Conservation (phyloP, 768 basidiomycete species). For the Tremella fuciformis region DNA sequence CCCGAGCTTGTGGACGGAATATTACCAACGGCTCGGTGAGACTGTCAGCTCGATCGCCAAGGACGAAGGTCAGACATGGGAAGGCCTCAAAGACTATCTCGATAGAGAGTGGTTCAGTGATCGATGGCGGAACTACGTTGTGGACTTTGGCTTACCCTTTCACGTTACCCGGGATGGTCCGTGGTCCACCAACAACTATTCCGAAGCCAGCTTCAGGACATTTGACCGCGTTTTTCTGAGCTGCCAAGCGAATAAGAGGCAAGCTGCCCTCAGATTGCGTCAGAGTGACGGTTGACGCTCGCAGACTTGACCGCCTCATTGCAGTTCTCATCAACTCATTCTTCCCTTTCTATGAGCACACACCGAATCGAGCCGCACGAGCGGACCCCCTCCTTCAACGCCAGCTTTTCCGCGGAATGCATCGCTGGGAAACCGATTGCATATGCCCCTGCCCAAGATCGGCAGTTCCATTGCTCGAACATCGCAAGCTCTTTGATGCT, state of each 20-base stretch:
- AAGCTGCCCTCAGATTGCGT: not conserved
- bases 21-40: not conserved
- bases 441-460: slow-evolving; percentile 3
- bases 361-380: not conserved
- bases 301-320: slow-evolving; percentile 16
- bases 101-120: slow-evolving; percentile 10
- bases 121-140: slow-evolving; percentile 8
- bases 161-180: slow-evolving; percentile 15
- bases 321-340: slow-evolving; percentile 6
- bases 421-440: slow-evolving; percentile 12
- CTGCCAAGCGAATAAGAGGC: slow-evolving; percentile 15
- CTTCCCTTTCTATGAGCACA: slow-evolving; percentile 18
- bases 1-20: slow-evolving; percentile 2
- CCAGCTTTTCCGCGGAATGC: not conserved
- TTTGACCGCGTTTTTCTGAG: slow-evolving; percentile 17
- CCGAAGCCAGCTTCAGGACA: slow-evolving; percentile 10
- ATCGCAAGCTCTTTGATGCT: not conserved
- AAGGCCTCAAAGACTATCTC: not conserved
- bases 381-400: not conserved
- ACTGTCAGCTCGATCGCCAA: not conserved
- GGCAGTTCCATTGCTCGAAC: not conserved
- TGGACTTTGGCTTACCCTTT: slow-evolving; percentile 14
- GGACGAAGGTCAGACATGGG: slow-evolving; percentile 7
- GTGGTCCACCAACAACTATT: slow-evolving; percentile 19
- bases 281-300: not conserved